phyloP scores from a whole-genome alignment of 2,329 filamentous ascomycete species.

The Aureobasidium leucospermi region DNA sequence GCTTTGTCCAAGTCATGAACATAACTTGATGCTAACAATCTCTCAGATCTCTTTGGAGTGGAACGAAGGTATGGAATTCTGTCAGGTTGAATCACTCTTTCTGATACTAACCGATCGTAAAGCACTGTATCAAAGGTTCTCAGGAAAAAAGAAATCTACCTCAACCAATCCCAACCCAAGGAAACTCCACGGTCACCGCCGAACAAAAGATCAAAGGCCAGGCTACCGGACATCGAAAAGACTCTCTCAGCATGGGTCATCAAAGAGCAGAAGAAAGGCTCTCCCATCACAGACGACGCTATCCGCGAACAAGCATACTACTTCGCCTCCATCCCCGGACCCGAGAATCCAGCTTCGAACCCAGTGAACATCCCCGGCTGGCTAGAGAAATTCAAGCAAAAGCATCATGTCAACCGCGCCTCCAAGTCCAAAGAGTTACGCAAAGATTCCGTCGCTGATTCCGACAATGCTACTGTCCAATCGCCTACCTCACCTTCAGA shows the following conservation, averaged over 20 bases:
- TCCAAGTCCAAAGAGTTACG: not conserved
- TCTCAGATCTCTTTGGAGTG: constrained; percentile 76
- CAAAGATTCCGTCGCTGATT: constrained; percentile 6
- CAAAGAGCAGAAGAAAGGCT: constrained; percentile 70
- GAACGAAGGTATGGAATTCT: constrained; percentile 72
- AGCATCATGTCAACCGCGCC: constrained; percentile 56
- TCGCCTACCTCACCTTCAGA: constrained; percentile 68
- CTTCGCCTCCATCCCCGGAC: constrained; percentile 66
- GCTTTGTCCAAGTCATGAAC: constrained; percentile 23
- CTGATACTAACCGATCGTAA: constrained; percentile 19
- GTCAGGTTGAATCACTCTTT: constrained; percentile 6
- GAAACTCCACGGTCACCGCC: constrained; percentile 5
- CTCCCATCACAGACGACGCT: constrained; percentile 66
- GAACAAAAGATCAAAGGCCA: constrained; percentile 64
- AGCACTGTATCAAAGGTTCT: constrained; percentile 99
- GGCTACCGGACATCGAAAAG: constrained; percentile 84
- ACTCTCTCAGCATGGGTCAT: constrained; percentile 81
- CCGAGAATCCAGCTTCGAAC: constrained; percentile 54
- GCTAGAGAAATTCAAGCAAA: constrained; percentile 94
- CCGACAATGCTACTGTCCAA: constrained; percentile 43
- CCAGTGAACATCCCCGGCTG: constrained; percentile 65
- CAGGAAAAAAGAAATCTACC: constrained; percentile 88
- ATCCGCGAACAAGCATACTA: constrained; percentile 78
- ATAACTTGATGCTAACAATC: not conserved
- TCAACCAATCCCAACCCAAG: constrained; percentile 47